These are phyloP conservation scores for Colletotrichum sp. DNA, from an alignment of 2,329 filamentous ascomycete species.

Conservation along the genomic window DNA sequence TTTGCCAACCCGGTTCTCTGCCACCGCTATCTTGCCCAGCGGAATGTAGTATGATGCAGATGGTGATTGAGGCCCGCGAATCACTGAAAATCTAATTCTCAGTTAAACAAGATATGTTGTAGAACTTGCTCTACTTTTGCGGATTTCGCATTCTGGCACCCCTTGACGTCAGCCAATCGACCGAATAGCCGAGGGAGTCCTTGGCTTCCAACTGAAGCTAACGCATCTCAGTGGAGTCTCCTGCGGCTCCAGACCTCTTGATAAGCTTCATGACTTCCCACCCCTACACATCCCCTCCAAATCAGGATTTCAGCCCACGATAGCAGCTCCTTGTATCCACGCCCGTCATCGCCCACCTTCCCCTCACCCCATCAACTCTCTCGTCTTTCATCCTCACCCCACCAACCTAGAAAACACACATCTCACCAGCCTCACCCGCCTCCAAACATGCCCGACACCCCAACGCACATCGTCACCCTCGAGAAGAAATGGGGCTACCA, in stretches of 20 bases:
- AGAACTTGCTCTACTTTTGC: no score
- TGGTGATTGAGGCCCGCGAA: no score
- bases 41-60: no score
- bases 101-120: no score
- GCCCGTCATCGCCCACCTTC: background rate
- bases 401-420: background rate
- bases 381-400: no score
- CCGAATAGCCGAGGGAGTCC: background rate
- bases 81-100: no score
- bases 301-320: background rate
- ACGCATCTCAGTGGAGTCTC: background rate
- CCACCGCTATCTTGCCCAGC: no score
- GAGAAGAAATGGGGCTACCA: slow-evolving; percentile 34
- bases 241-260: background rate
- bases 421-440: background rate
- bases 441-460: slow-evolving; percentile 23
- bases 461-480: slow-evolving; percentile 22
- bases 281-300: background rate
- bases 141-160: no score
- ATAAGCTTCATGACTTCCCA: background rate
- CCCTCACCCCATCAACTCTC: background rate
- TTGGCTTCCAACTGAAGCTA: background rate
- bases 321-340: background rate
- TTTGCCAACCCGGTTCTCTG: no score
- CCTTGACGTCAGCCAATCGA: no score